Evolutionary conservation across 129 eudicot genomes (phyloP), one percentile per base, ranked within the genome.

Genomic region (Arctium minus): DNA sequence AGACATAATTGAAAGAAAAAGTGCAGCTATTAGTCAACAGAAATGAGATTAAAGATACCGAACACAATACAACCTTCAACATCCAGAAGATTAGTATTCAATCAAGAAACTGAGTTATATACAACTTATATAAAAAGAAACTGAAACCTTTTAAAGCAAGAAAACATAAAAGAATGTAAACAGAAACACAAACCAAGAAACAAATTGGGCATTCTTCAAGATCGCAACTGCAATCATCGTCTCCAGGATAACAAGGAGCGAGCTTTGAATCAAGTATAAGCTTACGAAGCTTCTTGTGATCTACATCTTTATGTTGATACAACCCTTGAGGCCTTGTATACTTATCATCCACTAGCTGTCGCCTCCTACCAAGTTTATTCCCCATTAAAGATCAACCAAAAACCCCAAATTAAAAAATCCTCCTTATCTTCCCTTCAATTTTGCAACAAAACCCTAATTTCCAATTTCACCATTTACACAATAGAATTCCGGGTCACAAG

Each of bases 201-300:
- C 99, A 96, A 88, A 96, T 96, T 74, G 99, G 99, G 86, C 99
- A 96, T 84, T 96, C 99, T 88, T 96, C 99, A 13, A 96, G 97
- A 81, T 92, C 91, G 40, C 86, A 87, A 71, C 78, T 89, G 62
- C 88, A 91, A 5, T 93, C 99, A 86, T 93, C 99, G 50, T 89
- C 93, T 30, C 99, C 99, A 5, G 98, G 98, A 60, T 90, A 96
- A 69, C 99, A 96, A 10, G 99, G 99, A 27, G 98, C 99, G 6
- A 96, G 93, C 83, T 96, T 93, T 0, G 98, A 90, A 74, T 93
- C 99, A 29, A 93, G 94, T n/a, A 96, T 96, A 72, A 96, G 96
- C 90, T 96, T 96, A 68, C 96, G 86, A 68, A 96, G 96, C 96
- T 96, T 96, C 93, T 93, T 93, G 30, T 92, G 97, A 92, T 96